These are phyloP conservation scores for Aquanectria penicillioides DNA, from an alignment of 2,329 filamentous ascomycete species.

Conservation along the genomic window DNA sequence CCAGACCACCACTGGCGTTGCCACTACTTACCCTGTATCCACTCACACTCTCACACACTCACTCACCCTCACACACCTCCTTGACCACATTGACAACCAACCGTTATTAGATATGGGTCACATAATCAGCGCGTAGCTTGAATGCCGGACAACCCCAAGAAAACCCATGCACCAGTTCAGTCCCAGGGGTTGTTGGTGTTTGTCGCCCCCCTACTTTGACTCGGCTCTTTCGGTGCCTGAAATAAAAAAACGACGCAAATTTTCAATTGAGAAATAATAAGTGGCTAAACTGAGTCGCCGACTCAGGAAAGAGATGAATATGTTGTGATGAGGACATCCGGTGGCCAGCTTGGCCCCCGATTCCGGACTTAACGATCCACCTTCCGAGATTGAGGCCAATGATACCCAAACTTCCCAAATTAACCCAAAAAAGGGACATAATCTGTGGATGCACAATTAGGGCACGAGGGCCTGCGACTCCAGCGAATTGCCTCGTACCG, in stretches of 20 bases:
- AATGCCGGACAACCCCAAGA: constrained; percentile 3
- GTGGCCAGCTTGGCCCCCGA: neutral
- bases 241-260: neutral
- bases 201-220: neutral
- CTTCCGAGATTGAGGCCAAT: constrained; percentile 7
- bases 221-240: neutral
- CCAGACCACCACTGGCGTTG: constrained; percentile 34
- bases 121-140: constrained; percentile 1
- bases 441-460: constrained; percentile 43
- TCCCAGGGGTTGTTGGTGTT: neutral
- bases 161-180: neutral
- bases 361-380: neutral
- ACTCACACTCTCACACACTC: constrained; percentile 29
- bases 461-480: constrained; percentile 41
- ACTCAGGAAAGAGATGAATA: neutral
- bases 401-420: constrained; percentile 1
- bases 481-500: constrained; percentile 35
- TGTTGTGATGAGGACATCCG: constrained; percentile 7
- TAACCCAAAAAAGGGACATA: constrained; percentile 18
- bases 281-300: neutral
- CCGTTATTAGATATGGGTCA: constrained; percentile 26
- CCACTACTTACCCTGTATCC: constrained; percentile 38
- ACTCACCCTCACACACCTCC: constrained; percentile 27
- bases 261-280: neutral
- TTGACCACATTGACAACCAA: no score